Conservation (phyloP, 257 asterid species). For the Solanum pinnatisectum region DNA sequence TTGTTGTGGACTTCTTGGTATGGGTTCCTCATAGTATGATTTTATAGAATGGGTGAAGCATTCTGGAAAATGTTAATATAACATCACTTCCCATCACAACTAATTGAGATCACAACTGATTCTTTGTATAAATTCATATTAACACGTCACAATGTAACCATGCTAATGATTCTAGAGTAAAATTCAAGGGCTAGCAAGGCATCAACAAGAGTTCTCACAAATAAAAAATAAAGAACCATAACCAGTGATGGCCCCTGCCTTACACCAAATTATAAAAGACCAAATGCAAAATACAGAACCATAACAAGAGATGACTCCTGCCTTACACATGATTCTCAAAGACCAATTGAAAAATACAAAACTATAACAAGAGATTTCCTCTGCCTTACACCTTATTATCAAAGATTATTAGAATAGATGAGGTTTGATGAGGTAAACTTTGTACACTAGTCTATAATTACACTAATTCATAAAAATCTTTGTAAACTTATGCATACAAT, state of each 20-base stretch:
- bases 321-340: too few relatives aligned
- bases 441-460: neutral
- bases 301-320: neutral
- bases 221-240: too few relatives aligned
- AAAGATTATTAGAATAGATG: too few relatives aligned
- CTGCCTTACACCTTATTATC: neutral
- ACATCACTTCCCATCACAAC: conserved; percentile 45
- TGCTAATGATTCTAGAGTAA: neutral
- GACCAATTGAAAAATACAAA: too few relatives aligned
- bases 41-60: too few relatives aligned
- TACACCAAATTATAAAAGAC: neutral
- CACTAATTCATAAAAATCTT: too few relatives aligned
- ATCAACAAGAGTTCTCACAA: neutral
- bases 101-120: conserved; percentile 4
- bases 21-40: too few relatives aligned
- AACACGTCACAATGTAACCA: neutral
- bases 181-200: neutral
- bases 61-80: too few relatives aligned
- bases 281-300: neutral
- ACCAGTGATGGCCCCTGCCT: neutral
- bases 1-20: too few relatives aligned
- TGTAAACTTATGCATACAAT: neutral
- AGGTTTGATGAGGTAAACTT: too few relatives aligned
- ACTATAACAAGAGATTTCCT: too few relatives aligned
- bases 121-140: neutral